Evolutionary conservation across 805 yeast genomes (phyloP), one percentile per base, ranked within the genome.

Genomic region (Cyberlindnera xishuangbannaensis): DNA sequence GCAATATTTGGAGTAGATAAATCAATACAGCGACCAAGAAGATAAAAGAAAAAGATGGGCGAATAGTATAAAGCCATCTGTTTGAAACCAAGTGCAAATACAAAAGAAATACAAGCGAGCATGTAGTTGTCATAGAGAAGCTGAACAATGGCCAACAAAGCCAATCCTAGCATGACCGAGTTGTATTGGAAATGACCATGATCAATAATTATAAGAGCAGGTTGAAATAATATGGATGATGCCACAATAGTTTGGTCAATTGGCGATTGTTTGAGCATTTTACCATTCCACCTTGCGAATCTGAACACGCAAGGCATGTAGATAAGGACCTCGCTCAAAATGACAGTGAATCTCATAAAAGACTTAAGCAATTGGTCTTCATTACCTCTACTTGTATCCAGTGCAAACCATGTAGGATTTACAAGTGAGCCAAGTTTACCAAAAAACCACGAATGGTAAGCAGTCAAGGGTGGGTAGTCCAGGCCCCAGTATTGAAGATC

Each of bases 141-240:
- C 40, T 77, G 78, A 33, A 72, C 73, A 27, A 92, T 61, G 0
- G 95, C 69, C 34, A 76, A 62, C 18, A 86, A 64, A 5, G 90
- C 69, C 13, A 90, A 64, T 0, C 98, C 98, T 22, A 92, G 70
- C 97, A 92, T 90, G 17, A 92, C 94, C 0, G 87, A 74, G 50
- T 92, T 94, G 60, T 77, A 90, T 61, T 94, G 98, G 62, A 92
- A 92, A 60, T 92, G 98, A 6, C 98, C 98, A 58, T 92, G 97
- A 55, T 92, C 99, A 29, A 92, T 78, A 37, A 92, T 66, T 27
- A 83, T 69, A 39, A 90, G 64, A 3, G 83, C 69, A 0, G 98
- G 97, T 56, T 85, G 95, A 53, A 80, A 76, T 21, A 92, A 55
- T n/a, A 92, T 76, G 13, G 87, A 76, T 2, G 86, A 80, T 0